Evolutionary conservation across 108 stramenopile species (phyloP), one percentile per base, ranked within the genome.

Genomic region (Bacterosira constricta): DNA sequence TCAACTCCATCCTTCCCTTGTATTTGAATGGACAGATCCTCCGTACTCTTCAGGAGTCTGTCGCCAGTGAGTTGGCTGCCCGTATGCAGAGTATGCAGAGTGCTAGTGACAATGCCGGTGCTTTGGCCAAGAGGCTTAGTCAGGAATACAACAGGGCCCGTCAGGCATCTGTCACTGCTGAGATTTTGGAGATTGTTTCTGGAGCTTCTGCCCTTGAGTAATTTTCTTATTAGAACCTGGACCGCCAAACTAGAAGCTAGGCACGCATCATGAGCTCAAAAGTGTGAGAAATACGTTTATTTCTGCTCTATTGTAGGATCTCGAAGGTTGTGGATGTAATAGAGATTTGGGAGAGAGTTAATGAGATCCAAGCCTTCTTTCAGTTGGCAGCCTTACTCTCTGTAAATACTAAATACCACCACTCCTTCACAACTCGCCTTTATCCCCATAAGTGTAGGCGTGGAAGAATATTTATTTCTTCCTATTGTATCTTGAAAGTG

Each of bases 61-160:
- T 98, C 44, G 97, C 97, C 17, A 90, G 92, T 39, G 97, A 98
- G 78, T 90, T 98, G 52, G 96, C 96, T 27, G 89, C 96, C 51
- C 91, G 97, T 66, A 98, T 98, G 97, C 92, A 95, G 79, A 90
- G 93, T 64, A 98, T 98, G 97, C 96, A 96, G 80, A 62, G 86
- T 73, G 96, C 97, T n/a, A 93, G 91, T 66, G 96, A 98, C 83
- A 98, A 97, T 71, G 97, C 96, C 56, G 84, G 85, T 38, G 86
- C 89, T 8, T 90, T 97, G 26, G 86, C 84, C 56, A 88, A 88
- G 83, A 55, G 83, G 30, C 84, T 97, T 63, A 83, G 65, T 60
- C 82, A 95, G 77, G 66, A 87, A 50, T 96, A 97, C 88, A 97
- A 97, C 71, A 90, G 96, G 62, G 96, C 96, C 59, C 94, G 97